Conservation (phyloP, 140 eudicot genomes). For the Erigeron philadelphicus region DNA sequence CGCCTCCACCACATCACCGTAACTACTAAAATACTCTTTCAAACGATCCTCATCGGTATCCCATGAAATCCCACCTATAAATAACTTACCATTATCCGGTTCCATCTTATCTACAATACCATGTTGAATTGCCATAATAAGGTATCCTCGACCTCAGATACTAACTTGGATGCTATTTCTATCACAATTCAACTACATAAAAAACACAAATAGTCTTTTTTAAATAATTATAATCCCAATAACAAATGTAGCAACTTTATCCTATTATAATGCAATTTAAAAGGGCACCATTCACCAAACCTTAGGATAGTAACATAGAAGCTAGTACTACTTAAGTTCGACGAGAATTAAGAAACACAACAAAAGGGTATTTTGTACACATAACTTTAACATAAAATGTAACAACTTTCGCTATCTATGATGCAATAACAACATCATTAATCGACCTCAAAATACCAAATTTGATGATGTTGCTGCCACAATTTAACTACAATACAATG, state of each 20-base stretch:
- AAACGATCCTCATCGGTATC: conserved; percentile 84
- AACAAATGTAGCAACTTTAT: not conserved
- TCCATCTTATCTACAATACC: conserved; percentile 57
- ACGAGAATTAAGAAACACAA: not conserved
- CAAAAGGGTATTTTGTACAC: no score
- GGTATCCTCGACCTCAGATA: conserved; percentile 19
- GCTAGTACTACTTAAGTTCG: not conserved
- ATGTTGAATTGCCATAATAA: conserved; percentile 30
- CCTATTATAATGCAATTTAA: conserved; percentile 5
- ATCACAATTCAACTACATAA: conserved; percentile 31
- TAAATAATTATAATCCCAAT: not conserved
- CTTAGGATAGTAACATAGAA: not conserved
- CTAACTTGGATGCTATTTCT: conserved; percentile 14
- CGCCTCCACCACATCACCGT: conserved; percentile 70
- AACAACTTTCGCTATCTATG: no score
- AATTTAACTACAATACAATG: not conserved
- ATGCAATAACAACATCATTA: not conserved
- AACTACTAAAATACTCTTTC: conserved; percentile 59
- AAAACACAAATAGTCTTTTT: not conserved
- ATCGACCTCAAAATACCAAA: no score
- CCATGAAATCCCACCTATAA: conserved; percentile 92
- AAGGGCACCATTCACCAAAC: conserved; percentile 15
- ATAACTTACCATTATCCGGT: conserved; percentile 65
- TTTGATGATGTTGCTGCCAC: not conserved
- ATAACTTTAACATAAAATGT: no score